Percentiles rank a stretch among this genome's conserved stretches.
Evolutionary conservation across 805 yeast genomes (phyloP).

Genomic region (Ogataea naganishii): DNA sequence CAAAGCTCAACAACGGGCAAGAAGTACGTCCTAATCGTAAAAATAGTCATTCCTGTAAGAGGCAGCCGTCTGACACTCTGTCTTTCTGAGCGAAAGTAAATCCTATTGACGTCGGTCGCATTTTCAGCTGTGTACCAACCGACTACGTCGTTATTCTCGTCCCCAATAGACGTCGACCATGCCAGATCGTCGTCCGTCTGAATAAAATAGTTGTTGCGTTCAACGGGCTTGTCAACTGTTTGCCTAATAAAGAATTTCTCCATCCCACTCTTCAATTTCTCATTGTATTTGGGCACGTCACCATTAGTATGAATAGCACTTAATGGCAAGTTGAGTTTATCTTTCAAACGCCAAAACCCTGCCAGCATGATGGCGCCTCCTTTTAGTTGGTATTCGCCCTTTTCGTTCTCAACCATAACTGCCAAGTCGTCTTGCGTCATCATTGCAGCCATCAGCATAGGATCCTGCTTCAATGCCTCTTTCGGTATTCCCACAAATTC

Average conservation of each 20-base stretch:
- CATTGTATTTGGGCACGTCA: constrained; percentile 58
- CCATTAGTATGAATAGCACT: constrained; percentile 55
- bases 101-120: constrained; percentile 35
- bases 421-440: constrained; percentile 63
- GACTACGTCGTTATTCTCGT: constrained; percentile 39
- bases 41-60: constrained; percentile 44
- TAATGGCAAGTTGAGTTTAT: constrained; percentile 48
- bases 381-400: constrained; percentile 48
- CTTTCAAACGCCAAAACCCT: constrained; percentile 62
- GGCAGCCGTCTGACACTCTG: constrained; percentile 58
- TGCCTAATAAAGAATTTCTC: constrained; percentile 53
- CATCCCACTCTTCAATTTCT: constrained; percentile 53
- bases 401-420: constrained; percentile 49
- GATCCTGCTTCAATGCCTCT: constrained; percentile 36
- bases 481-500: constrained; percentile 20
- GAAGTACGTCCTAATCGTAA: constrained; percentile 59
- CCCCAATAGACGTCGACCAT: constrained; percentile 60
- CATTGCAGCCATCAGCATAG: constrained; percentile 48
- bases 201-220: constrained; percentile 55
- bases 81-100: constrained; percentile 56
- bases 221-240: constrained; percentile 55
- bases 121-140: constrained; percentile 58
- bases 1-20: constrained; percentile 44
- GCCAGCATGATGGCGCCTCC: constrained; percentile 60
- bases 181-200: constrained; percentile 56